These are phyloP conservation scores for Triticum turgidum DNA, from an alignment of 176 grass and related monocot genomes.

Conservation along the genomic window DNA sequence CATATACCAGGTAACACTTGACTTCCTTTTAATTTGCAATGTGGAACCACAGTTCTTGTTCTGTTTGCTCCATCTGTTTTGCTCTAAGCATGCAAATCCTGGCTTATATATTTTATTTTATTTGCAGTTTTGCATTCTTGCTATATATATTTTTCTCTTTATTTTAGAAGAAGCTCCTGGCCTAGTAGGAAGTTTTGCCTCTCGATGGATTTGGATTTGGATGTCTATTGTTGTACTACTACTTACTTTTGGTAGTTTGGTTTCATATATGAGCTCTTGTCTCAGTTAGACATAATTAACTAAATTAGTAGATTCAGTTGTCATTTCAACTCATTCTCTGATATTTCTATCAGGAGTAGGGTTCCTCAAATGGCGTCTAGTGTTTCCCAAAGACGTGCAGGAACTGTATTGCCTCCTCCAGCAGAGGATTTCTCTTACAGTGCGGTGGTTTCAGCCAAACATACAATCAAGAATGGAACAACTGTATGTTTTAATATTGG, in stretches of 20 bases:
- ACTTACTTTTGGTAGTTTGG: constrained; percentile 12
- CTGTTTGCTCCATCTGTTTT: constrained; percentile 25
- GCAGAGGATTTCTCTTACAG: constrained; percentile 75
- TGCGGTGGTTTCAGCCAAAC: constrained; percentile 51
- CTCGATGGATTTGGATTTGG: not conserved
- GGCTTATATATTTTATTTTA: not conserved
- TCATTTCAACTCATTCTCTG: constrained; percentile 17
- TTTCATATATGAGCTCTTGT: not conserved
- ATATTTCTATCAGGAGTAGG: constrained; percentile 69
- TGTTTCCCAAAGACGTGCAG: constrained; percentile 71
- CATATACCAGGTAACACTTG: constrained; percentile 79
- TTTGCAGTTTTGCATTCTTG: not conserved
- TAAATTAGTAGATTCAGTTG: constrained; percentile 21
- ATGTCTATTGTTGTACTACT: not conserved
- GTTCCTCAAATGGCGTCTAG: constrained; percentile 81
- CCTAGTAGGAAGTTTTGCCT: constrained; percentile 5
- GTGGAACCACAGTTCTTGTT: constrained; percentile 7
- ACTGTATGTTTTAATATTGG: constrained; percentile 48
- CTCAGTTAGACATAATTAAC: not conserved
- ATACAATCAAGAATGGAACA: constrained; percentile 59
- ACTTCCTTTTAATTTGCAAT: constrained; percentile 5
- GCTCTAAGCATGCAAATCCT: constrained; percentile 10
- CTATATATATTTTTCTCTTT: not conserved
- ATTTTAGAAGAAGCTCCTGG: constrained; percentile 5
- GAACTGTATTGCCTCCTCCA: constrained; percentile 78